Evolutionary conservation across 2,329 filamentous ascomycete genomes (phyloP), one percentile per base, ranked within the genome.

Genomic region (Penicillium sp.): DNA sequence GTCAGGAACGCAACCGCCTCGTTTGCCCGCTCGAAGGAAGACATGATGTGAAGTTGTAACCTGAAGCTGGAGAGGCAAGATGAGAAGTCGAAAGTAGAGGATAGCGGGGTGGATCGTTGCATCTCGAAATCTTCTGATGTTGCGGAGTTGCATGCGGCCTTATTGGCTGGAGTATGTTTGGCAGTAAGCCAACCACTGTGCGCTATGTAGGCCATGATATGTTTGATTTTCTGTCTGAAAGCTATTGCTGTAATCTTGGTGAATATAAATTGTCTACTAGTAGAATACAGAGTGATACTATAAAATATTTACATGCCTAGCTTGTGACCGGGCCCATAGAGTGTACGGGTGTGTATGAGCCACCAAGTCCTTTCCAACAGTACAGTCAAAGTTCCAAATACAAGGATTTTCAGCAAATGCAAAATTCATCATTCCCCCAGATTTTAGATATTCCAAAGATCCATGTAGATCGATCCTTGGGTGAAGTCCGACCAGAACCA

Each of bases 1-100:
- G 75, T 77, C 19, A 87, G 69, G 61, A 79, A 82, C 14, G 72
- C 63, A 49, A 77, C 77, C 1, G 84, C 81, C 61, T 84, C 81
- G 39, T 66, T 63, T n/a, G 69, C 71, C 52, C 67, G 67, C n/a
- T 69, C 63, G 36, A 66, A 64, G 16, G 61, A 45, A 13, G 68
- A 66, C 28, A 52, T 33, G 16, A 55, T 51, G 39, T 49, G 28
- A 47, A 23, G 10, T 42, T 7, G 36, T 39, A 39, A 24, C n/a
- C 16, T 18, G 18, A 26, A 34, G 8, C 19, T 13, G 24, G 37
- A 19, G 37, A 21, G 37, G 37, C n/a, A n/a, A n/a, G n/a, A n/a
- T n/a, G n/a, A n/a, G n/a, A 46, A 21, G 9, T 40, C 6, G 36
- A 47, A 33, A 19, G 23, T 21, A 26, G 18, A 23, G 34, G 8